phyloP scores from a whole-genome alignment of 1,284 basidiomycete genomes.

The Volvariella volvacea region DNA sequence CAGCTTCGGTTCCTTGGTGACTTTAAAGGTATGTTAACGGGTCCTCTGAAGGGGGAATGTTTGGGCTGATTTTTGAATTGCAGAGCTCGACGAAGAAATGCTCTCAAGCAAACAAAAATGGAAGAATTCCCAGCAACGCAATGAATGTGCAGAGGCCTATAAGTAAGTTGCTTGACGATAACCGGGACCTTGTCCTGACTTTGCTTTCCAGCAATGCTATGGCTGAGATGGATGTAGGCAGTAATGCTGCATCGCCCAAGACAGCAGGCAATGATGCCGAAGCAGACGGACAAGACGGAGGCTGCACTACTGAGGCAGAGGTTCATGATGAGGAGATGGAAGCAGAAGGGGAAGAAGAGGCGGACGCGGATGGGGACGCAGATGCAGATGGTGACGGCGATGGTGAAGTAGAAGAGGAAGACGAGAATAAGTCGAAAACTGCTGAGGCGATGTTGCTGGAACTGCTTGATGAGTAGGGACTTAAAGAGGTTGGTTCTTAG shows the following conservation, averaged over 20 bases:
- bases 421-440: too few relatives aligned
- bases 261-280: too few relatives aligned
- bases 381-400: neutral
- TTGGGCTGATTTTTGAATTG: neutral
- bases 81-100: slow-evolving; percentile 48
- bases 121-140: slow-evolving; percentile 35
- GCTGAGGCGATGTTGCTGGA: too few relatives aligned
- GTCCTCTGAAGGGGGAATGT: slow-evolving; percentile 1
- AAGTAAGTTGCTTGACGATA: slow-evolving; percentile 33
- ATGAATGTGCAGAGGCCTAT: slow-evolving; percentile 43
- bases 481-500: too few relatives aligned
- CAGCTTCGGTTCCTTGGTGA: slow-evolving; percentile 52
- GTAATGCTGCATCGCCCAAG: neutral
- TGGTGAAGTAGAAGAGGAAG: too few relatives aligned
- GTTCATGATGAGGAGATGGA: neutral
- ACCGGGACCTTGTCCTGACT: too few relatives aligned
- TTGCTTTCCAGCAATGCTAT: slow-evolving; percentile 6
- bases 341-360: neutral
- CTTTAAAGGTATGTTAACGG: slow-evolving; percentile 40
- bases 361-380: neutral
- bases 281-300: too few relatives aligned
- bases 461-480: too few relatives aligned
- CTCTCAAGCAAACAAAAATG: slow-evolving; percentile 43
- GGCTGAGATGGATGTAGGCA: slow-evolving; percentile 6
- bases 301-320: too few relatives aligned